Evolutionary conservation across 345 rosid genomes (phyloP).

Genomic region (Murraya paniculata): DNA sequence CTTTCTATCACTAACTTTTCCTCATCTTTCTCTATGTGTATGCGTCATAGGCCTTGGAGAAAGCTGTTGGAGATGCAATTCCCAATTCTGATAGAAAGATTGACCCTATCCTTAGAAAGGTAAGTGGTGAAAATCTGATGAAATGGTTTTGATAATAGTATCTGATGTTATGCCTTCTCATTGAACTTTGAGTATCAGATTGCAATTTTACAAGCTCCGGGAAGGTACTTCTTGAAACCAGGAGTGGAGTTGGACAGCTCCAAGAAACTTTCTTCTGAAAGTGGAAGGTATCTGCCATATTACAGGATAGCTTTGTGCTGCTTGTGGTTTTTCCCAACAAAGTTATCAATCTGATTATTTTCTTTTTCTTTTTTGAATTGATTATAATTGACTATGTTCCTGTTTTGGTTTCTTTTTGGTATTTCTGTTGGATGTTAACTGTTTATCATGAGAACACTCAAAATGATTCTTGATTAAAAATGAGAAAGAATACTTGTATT

Average conservation of each 20-base stretch:
- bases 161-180: slow-evolving; percentile 27
- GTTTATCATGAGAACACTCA: background rate
- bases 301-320: slow-evolving; percentile 8
- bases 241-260: slow-evolving; percentile 58
- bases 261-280: slow-evolving; percentile 61
- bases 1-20: slow-evolving; percentile 11
- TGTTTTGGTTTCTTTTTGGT: background rate
- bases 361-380: background rate
- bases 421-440: background rate
- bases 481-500: background rate
- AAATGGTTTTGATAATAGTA: slow-evolving; percentile 16
- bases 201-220: slow-evolving; percentile 77
- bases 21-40: slow-evolving; percentile 17
- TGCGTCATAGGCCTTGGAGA: slow-evolving; percentile 65
- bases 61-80: slow-evolving; percentile 63
- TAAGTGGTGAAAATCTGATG: slow-evolving; percentile 37
- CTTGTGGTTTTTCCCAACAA: slow-evolving; percentile 1
- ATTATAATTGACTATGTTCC: background rate
- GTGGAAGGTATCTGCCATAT: slow-evolving; percentile 59
- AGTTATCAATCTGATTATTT: background rate
- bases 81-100: slow-evolving; percentile 64
- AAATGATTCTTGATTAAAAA: background rate
- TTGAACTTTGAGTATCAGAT: slow-evolving; percentile 56
- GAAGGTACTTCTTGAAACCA: slow-evolving; percentile 72
- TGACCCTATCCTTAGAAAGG: slow-evolving; percentile 68